Base-by-base conservation (phyloP, 2,329 filamentous ascomycete genomes). In the Colletotrichum euphorbiae region DNA sequence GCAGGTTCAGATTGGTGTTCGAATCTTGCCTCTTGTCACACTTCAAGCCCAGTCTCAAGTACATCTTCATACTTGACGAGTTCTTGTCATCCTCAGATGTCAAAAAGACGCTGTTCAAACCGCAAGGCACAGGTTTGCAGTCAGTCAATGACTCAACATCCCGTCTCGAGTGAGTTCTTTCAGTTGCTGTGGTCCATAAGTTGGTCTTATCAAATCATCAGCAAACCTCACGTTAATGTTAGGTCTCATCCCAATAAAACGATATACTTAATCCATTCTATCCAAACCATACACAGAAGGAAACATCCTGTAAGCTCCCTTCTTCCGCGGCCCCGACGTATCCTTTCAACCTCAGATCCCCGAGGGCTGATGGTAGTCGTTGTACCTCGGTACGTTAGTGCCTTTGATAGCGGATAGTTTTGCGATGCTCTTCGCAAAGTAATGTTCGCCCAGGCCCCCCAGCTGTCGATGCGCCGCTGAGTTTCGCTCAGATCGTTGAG, bases 401-500 rank as follows among this genome's bases (percentile, higher is more conserved):
- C 45, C 45, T 24, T 48, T 48, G 5, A 48, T 48, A 4, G 11
- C 19, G 11, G 45, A 48, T 15, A 48, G 45, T 21, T 48, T 48
- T 12, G 45, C 45, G 4, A 48, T 48, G 45, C 45, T 48, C 19
- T 48, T 48, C 45, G 45, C 45, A 8, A 48, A 48, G 19, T 48
- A 48, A 48, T 48, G 45, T 24, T 48, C 19, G 5, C 45, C 19
- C 6, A 48, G 45, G 5, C 45, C 45, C 45, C 45, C n/a, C n/a
- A 48, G 45, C 45, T 4, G 17, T 48, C 3, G 45, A 48, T 48
- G 45, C 45, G 45, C 45, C 45, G 12, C 45, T 21, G 45, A 8
- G 45, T 48, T 48, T 48, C 45, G 45, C 45, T 48, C 45, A 48
- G 19, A 48, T 24, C 45, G 13, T 48, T 48, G 12, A 48, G 45